Evolutionary conservation across 176 grass and related monocot genomes (phyloP).

Genomic region (Miscanthus lutarioriparius): DNA sequence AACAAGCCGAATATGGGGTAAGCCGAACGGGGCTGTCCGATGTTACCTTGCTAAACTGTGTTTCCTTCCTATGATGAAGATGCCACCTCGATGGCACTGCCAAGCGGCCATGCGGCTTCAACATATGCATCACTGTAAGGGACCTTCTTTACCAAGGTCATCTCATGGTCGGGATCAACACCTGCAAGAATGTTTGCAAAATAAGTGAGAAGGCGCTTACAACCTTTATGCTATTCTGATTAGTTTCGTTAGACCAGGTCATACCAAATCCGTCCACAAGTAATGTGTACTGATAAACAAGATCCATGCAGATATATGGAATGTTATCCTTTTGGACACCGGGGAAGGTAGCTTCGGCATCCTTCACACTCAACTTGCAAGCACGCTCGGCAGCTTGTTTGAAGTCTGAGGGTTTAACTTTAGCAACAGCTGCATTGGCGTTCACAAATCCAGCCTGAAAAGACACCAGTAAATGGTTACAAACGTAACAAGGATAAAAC

Average conservation of each 20-base stretch:
- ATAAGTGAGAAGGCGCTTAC: background rate
- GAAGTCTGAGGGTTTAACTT: conserved; percentile 79
- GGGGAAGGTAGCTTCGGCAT: conserved; percentile 59
- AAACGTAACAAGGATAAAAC: background rate
- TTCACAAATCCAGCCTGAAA: conserved; percentile 87
- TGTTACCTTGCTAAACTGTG: conserved; percentile 19
- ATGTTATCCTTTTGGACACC: conserved; percentile 63
- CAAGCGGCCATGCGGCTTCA: conserved; percentile 94
- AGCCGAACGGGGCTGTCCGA: too few species aligned
- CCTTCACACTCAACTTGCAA: conserved; percentile 71
- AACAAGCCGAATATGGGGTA: too few species aligned
- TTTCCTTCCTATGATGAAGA: conserved; percentile 62
- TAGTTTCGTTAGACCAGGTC: conserved; percentile 12
- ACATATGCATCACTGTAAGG: conserved; percentile 69
- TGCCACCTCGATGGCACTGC: conserved; percentile 92
- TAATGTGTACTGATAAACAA: conserved; percentile 92
- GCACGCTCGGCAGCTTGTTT: conserved; percentile 76
- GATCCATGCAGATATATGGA: conserved; percentile 95
- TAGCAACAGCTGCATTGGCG: conserved; percentile 56
- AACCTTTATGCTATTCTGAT: background rate
- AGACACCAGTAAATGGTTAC: background rate
- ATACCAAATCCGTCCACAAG: conserved; percentile 92
- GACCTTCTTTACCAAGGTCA: conserved; percentile 96
- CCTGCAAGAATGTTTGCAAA: conserved; percentile 41
- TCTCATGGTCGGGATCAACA: conserved; percentile 72